Evolutionary conservation across 2,329 filamentous ascomycete genomes (phyloP), one percentile per base, ranked within the genome.

Genomic region (Fusarium austroafricanum): DNA sequence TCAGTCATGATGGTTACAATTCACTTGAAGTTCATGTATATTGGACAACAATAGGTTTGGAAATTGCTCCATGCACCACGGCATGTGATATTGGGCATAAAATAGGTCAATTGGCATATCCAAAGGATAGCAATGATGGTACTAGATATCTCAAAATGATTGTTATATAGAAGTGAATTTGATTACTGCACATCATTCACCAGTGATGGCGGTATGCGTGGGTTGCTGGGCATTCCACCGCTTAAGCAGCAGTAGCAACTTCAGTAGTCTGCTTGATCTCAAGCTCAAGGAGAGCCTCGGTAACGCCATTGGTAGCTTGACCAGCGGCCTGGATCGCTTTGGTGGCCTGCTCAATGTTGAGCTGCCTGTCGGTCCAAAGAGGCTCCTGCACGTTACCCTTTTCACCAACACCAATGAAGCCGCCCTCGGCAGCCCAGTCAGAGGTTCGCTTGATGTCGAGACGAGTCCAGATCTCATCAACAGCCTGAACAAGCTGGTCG

Each of bases 381-480:
- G 94, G 90, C 76, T 87, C 81, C 39, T 87, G 85, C 3, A 81
- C 82, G 55, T 85, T 85, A 47, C 84, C 85, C 59, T 90, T 82
- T 68, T 93, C 90, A 21, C 96, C 96, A 10, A 99, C 96, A 53
- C 95, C 96, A 60, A 98, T 92, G 81, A 98, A 97, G 10, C 96
- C 96, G 45, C 96, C 96, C 76, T 96, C 87, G 15, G 89, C 88
- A 29, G 92, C 92, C 96, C 96, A 99, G 75, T 97, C 92, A 60
- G 90, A 93, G 28, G 95, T 97, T 74, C 95, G 91, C 85, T 96
- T 97, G 81, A 97, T 94, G 64, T 89, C 89, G 4, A 99, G 88
- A 75, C 95, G 89, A 46, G 85, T 87, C 94, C 95, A 99, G 61
- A 99, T 95, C 72, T 88, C 87, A 73, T 97, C 92, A 33, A 99